Percentiles rank a stretch among this genome's conserved stretches.
phyloP scores from a whole-genome alignment of 1,139 yeast genomes.

The Saccharomyces hybrid region DNA sequence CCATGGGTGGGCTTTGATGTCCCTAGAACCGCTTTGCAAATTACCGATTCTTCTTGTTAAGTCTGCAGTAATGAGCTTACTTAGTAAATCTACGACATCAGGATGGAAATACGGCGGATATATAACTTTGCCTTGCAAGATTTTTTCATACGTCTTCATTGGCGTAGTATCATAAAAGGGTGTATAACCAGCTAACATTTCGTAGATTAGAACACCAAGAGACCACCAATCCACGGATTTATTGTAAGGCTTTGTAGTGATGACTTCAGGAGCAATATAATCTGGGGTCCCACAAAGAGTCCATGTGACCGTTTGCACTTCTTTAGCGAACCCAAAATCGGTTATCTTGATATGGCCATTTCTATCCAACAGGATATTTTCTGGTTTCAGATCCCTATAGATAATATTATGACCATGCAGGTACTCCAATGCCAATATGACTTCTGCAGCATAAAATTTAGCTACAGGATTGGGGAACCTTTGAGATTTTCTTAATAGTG shows the following conservation, averaged over 20 bases:
- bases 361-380: slow-evolving; percentile 82
- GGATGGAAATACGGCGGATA: slow-evolving; percentile 88
- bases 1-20: slow-evolving; percentile 90
- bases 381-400: slow-evolving; percentile 94
- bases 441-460: slow-evolving; percentile 96
- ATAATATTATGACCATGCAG: slow-evolving; percentile 86
- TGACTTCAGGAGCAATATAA: slow-evolving; percentile 97
- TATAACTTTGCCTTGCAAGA: slow-evolving; percentile 76
- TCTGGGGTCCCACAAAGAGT: slow-evolving; percentile 98
- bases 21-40: slow-evolving; percentile 82
- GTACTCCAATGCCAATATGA: slow-evolving; percentile 84
- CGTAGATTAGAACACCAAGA: slow-evolving; percentile 84
- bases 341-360: slow-evolving; percentile 94
- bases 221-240: slow-evolving; percentile 99
- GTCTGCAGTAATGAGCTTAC: slow-evolving; percentile 80
- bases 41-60: slow-evolving; percentile 88
- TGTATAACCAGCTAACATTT: slow-evolving; percentile 96
- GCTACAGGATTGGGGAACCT: slow-evolving; percentile 97
- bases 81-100: slow-evolving; percentile 75
- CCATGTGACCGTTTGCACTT: slow-evolving; percentile 90
- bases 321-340: slow-evolving; percentile 96
- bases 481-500: slow-evolving; percentile 81
- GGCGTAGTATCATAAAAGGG: slow-evolving; percentile 97
- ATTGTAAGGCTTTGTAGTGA: slow-evolving; percentile 92
- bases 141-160: slow-evolving; percentile 95